Evolutionary conservation across 495 filamentous ascomycete genomes (phyloP), one percentile per base, ranked within the genome.

Genomic region (Neurospora terricola): DNA sequence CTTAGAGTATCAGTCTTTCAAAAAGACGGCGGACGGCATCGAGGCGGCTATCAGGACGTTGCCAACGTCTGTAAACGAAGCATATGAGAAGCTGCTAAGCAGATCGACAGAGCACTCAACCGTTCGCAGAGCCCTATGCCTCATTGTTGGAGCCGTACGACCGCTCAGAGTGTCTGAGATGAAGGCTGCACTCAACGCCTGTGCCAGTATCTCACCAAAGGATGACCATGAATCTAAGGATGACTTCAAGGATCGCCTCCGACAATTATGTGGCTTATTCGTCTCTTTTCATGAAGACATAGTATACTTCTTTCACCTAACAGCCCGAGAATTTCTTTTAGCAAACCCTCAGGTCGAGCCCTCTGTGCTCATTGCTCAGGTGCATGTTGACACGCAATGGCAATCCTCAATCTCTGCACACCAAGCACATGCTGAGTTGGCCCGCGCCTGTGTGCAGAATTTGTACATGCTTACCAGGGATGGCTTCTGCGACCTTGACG

Each of bases 81-180:
- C 82, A 30, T 87, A 87, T 72, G 81, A 83, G 0, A 76, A 73
- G 36, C 83, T 87, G n/a, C 76, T 86, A 1, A 42, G 38, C 14
- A 78, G 75, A 73, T 79, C 76, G 5, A 36, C 71, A 18, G 78
- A 83, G 37, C 10, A 54, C 12, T 39, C 68, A 2, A 72, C 76
- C 16, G 84, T 82, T 11, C 75, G 43, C 38, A 82, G 74, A 54
- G 62, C 85, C 0, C 76, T 87, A 9, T 78, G 80, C 23, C 78
- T 85, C 23, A 73, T 87, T 0, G 21, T 85, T 38, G 83, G 77
- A 21, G 85, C 85, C 10, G 38, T 9, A 59, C 40, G 80, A 36
- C 84, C 85, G 0, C 70, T 87, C n/a, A 79, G 76, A 4, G 23
- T 87, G 11, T 2, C 73, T 30, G 85, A 87, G 72, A 79, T 87